These are phyloP conservation scores for Nemania bipapillata DNA, from an alignment of 2,329 filamentous ascomycete species.

Conservation along the genomic window DNA sequence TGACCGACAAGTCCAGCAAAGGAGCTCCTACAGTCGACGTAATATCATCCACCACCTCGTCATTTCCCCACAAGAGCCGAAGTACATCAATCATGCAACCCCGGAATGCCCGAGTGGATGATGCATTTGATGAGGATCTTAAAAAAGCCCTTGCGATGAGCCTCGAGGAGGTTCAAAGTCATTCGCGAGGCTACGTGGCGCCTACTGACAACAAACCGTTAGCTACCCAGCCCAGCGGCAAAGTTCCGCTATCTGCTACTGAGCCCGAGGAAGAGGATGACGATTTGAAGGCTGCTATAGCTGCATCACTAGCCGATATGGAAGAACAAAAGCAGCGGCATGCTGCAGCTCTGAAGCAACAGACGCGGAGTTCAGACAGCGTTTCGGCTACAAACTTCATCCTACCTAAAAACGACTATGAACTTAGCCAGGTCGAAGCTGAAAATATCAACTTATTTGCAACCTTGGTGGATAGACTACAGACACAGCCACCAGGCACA, in stretches of 20 bases:
- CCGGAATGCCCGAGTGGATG: constrained; percentile 85
- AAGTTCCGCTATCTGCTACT: constrained; percentile 56
- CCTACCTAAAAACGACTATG: constrained; percentile 89
- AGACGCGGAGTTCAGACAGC: constrained; percentile 67
- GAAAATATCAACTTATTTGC: constrained; percentile 98
- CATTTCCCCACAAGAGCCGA: constrained; percentile 70
- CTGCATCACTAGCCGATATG: constrained; percentile 94
- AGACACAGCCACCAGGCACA: constrained; percentile 93
- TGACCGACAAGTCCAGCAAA: constrained; percentile 77
- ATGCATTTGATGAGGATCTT: constrained; percentile 92
- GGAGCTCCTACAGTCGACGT: constrained; percentile 53
- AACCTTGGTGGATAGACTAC: constrained; percentile 90
- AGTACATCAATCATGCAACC: constrained; percentile 81
- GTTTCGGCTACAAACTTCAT: constrained; percentile 64
- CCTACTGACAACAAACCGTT: constrained; percentile 57
- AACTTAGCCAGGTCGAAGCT: constrained; percentile 90
- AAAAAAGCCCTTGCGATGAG: constrained; percentile 97
- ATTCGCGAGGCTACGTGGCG: constrained; percentile 77
- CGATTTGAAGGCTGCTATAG: constrained; percentile 93
- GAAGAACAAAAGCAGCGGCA: constrained; percentile 97
- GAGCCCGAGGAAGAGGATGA: constrained; percentile 94
- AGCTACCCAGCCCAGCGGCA: constrained; percentile 50
- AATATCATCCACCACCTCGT: constrained; percentile 59
- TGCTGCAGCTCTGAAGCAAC: constrained; percentile 82
- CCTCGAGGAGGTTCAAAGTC: constrained; percentile 86